Percentiles rank a stretch among this genome's conserved stretches.
phyloP scores from a whole-genome alignment of 2,329 filamentous ascomycete species.

The Ambrosiella beaveri region DNA sequence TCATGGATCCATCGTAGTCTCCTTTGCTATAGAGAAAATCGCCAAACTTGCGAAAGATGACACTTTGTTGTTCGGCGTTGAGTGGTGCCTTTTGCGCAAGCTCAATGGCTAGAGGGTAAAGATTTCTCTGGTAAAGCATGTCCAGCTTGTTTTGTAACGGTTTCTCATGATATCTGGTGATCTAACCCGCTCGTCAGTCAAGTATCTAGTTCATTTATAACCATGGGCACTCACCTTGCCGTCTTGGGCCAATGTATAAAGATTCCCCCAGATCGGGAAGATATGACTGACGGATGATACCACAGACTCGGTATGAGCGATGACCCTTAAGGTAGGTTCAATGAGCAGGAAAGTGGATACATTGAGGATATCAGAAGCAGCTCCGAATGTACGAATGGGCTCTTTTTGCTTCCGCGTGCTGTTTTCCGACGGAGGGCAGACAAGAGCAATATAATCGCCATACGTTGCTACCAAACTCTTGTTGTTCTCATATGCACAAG shows the following conservation, averaged over 20 bases:
- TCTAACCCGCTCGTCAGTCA: conserved; percentile 26
- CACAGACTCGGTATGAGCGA: conserved; percentile 76
- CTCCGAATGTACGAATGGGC: conserved; percentile 46
- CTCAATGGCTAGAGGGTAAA: conserved; percentile 82
- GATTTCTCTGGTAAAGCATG: conserved; percentile 81
- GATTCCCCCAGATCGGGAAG: conserved; percentile 76
- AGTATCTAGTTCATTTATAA: too few relatives aligned
- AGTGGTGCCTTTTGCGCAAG: conserved; percentile 79
- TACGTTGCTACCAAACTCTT: conserved; percentile 70
- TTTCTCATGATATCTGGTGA: conserved; percentile 82
- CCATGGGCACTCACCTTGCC: conserved; percentile 48
- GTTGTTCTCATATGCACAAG: conserved; percentile 77
- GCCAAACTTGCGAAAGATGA: conserved; percentile 85
- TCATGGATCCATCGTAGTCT: conserved; percentile 97
- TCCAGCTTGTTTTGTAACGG: conserved; percentile 78
- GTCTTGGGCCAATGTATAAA: conserved; percentile 80
- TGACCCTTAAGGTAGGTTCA: conserved; percentile 79
- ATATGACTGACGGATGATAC: conserved; percentile 63
- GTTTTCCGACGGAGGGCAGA: conserved; percentile 48
- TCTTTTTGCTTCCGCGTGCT: conserved; percentile 7
- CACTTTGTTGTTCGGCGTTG: conserved; percentile 64
- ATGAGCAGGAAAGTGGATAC: conserved; percentile 78
- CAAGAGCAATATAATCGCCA: conserved; percentile 71
- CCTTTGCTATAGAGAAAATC: conserved; percentile 90
- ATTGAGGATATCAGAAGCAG: conserved; percentile 61